These are phyloP conservation scores for Phytophthora vignae DNA, from an alignment of 352 stramenopile species.

Conservation along the genomic window DNA sequence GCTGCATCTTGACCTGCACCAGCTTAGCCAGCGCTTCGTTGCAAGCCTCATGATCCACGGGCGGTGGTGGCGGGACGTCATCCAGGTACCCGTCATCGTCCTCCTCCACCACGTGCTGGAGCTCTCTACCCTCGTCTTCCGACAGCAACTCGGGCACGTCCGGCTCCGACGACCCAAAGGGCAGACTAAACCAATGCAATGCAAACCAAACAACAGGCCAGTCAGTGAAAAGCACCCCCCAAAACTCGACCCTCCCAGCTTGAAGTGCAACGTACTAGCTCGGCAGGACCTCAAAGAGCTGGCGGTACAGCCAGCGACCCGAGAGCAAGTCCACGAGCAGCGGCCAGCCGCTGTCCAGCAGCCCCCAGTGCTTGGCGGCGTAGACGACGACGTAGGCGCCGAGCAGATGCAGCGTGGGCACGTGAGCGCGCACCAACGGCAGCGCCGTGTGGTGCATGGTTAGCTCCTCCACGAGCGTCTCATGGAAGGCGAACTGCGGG, in stretches of 20 bases:
- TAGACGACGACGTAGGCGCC: conserved; percentile 39
- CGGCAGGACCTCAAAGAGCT: conserved; percentile 59
- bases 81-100: conserved; percentile 31
- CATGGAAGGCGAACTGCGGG: conserved; percentile 65
- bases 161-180: conserved; percentile 60
- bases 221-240: not conserved
- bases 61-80: conserved; percentile 17
- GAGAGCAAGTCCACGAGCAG: conserved; percentile 57
- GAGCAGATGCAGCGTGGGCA: conserved; percentile 60
- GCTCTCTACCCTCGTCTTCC: conserved; percentile 43
- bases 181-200: conserved; percentile 42
- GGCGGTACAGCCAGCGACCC: conserved; percentile 63
- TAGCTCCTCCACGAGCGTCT: conserved; percentile 70
- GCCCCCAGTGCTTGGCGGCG: conserved; percentile 40
- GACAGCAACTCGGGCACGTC: conserved; percentile 73
- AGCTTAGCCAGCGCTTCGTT: conserved; percentile 62
- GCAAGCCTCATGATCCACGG: conserved; percentile 47
- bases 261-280: conserved; percentile 50
- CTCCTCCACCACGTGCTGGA: conserved; percentile 14
- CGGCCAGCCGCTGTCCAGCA: conserved; percentile 59
- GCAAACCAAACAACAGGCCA: not conserved
- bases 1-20: conserved; percentile 64
- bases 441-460: conserved; percentile 62
- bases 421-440: conserved; percentile 46
- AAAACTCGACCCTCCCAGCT: not conserved